Base-by-base conservation (phyloP, 306 rosid genomes). In the Abrus precatorius region DNA sequence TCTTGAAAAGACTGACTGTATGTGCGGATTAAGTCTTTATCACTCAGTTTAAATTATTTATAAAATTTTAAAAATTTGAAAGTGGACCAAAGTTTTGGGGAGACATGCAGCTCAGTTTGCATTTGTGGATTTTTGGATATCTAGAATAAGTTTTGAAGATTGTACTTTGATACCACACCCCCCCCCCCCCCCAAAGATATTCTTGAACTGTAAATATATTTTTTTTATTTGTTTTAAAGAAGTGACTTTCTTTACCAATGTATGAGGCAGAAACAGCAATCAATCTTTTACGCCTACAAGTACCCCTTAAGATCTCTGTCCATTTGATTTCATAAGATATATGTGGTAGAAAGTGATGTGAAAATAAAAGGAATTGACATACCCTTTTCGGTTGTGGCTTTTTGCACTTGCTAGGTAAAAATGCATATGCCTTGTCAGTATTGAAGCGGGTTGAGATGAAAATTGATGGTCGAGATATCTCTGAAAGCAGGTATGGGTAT, bases 401-500 rank as follows among this genome's bases (percentile, higher is more conserved):
- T 69, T 76, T 78, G 12, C 77, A 69, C 50, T 67, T 77, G 38
- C 79, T 65, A 91, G 98, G 95, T 66, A 94, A 91, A 88, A 94
- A 91, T 82, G 90, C 91, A 62, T 92, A 91, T 81, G 98, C 98
- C 69, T 76, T 88, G 88, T 91, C 94, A 0, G 90, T 94, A 69
- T 78, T 94, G 86, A 88, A 88, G 88, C 91, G 87, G 81, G 91
- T 94, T 80, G 97, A 92, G 90, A 87, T 91, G 97, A 94, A 94
- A 83, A 91, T 94, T 72, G 93, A 90, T 54, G 98, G 97, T 65
- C 87, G 70, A 79, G 97, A 94, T 82, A 87, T 91, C 78, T 84
- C 88, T 30, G 95, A 89, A 20, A 82, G 83, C 92, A 91, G 98
- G 98, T 92, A 83, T 9, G 68, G 33, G 86, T 86, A 79, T 13